Conservation (phyloP, 2,329 filamentous ascomycete species). For the Sclerotinia borealis region DNA sequence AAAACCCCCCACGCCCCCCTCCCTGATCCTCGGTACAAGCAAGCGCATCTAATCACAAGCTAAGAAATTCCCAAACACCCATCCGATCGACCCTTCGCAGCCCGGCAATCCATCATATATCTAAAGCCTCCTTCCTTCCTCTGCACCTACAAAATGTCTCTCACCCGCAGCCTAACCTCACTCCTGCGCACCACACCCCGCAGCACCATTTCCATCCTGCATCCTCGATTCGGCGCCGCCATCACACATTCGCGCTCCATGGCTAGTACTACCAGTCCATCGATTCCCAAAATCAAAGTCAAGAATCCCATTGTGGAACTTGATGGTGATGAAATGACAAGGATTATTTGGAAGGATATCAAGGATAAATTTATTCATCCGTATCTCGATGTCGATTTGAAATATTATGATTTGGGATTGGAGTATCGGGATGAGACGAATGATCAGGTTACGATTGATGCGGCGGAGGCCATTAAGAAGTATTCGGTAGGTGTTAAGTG, state of each 20-base stretch:
- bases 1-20: neutral
- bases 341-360: conserved; percentile 98
- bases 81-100: neutral
- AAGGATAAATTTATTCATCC: conserved; percentile 98
- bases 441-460: conserved; percentile 91
- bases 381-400: conserved; percentile 94
- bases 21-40: conserved; percentile 2
- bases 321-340: conserved; percentile 93
- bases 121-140: neutral
- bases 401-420: conserved; percentile 94
- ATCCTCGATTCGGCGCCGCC: conserved; percentile 19
- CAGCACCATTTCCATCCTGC: neutral
- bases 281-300: conserved; percentile 88
- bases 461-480: conserved; percentile 97
- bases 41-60: conserved; percentile 2
- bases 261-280: conserved; percentile 43
- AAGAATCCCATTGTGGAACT: conserved; percentile 98
- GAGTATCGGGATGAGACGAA: conserved; percentile 94
- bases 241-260: conserved; percentile 42
- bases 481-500: conserved; percentile 99
- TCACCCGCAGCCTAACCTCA: conserved; percentile 3
- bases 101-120: neutral
- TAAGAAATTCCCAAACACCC: neutral
- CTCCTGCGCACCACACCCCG: conserved; percentile 3
- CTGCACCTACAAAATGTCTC: neutral